Evolutionary conservation across 192 early-diverging fungal genomes (phyloP).

Genomic region (Coemansia sp.): DNA sequence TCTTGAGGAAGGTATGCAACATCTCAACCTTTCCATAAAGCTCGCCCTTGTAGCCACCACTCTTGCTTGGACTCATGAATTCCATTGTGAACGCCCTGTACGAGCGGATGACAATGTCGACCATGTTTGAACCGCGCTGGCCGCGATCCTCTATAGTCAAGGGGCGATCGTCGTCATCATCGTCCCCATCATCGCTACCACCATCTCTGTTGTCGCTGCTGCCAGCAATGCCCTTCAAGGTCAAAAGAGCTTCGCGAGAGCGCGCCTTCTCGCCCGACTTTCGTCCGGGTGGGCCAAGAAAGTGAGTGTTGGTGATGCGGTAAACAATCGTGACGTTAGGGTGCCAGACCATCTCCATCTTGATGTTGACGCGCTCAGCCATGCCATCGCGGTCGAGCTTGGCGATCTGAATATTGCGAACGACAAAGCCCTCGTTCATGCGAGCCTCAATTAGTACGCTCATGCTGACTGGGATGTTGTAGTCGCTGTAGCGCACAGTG

Average conservation of each 20-base stretch:
- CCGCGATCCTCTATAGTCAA: conserved; percentile 29
- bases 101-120: conserved; percentile 51
- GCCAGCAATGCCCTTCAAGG: not conserved
- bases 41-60: conserved; percentile 28
- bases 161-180: not conserved
- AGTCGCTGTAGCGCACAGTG: conserved; percentile 65
- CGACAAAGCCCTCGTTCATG: conserved; percentile 70
- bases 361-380: conserved; percentile 61
- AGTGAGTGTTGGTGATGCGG: conserved; percentile 58
- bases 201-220: not conserved
- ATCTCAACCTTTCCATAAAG: conserved; percentile 36
- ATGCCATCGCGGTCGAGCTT: conserved; percentile 41
- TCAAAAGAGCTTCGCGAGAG: not conserved
- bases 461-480: conserved; percentile 62
- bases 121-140: conserved; percentile 48
- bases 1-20: conserved; percentile 42
- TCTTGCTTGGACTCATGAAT: conserved; percentile 29
- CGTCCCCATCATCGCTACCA: not conserved
- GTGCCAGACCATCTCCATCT: conserved; percentile 70
- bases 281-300: conserved; percentile 4
- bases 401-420: conserved; percentile 60
- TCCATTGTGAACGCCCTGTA: conserved; percentile 51
- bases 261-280: not conserved
- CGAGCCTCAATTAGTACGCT: conserved; percentile 64
- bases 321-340: conserved; percentile 79